Percentiles rank a stretch among this genome's conserved stretches.
phyloP scores from a whole-genome alignment of 768 basidiomycete genomes.

The Lactarius akahatsu region DNA sequence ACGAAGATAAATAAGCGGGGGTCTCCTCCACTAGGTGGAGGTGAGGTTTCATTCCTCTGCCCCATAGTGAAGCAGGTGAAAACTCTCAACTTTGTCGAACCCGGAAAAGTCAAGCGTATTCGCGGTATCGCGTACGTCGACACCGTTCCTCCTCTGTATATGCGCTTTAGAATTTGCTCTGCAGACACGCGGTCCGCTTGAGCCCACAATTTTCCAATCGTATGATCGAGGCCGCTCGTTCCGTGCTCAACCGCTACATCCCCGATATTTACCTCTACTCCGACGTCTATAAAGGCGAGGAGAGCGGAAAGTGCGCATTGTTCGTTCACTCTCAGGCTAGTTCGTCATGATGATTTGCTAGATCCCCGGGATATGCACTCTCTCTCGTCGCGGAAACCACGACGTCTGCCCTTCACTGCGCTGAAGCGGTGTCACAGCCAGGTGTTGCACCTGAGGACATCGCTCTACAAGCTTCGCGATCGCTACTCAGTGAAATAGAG shows the following conservation, averaged over 20 bases:
- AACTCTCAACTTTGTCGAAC: conserved; percentile 87
- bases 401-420: conserved; percentile 81
- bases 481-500: conserved; percentile 74
- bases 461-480: conserved; percentile 75
- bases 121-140: conserved; percentile 86
- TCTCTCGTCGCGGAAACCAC: conserved; percentile 91
- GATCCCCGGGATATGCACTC: conserved; percentile 95
- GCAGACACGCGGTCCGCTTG: conserved; percentile 91
- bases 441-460: conserved; percentile 91
- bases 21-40: conserved; percentile 85
- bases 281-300: conserved; percentile 96
- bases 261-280: conserved; percentile 98
- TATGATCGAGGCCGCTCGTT: conserved; percentile 93
- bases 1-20: conserved; percentile 93
- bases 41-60: conserved; percentile 91
- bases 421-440: conserved; percentile 82
- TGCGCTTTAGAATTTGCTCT: conserved; percentile 3
- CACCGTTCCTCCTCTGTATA: not conserved
- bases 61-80: conserved; percentile 90
- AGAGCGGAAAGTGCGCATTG: conserved; percentile 85
- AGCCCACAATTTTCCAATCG: conserved; percentile 97
- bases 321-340: not conserved
- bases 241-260: conserved; percentile 91
- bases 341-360: conserved; percentile 35
- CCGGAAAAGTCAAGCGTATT: conserved; percentile 91